Evolutionary conservation across 2,329 filamentous ascomycete species (phyloP).

Genomic region (Apiospora pterosperma): DNA sequence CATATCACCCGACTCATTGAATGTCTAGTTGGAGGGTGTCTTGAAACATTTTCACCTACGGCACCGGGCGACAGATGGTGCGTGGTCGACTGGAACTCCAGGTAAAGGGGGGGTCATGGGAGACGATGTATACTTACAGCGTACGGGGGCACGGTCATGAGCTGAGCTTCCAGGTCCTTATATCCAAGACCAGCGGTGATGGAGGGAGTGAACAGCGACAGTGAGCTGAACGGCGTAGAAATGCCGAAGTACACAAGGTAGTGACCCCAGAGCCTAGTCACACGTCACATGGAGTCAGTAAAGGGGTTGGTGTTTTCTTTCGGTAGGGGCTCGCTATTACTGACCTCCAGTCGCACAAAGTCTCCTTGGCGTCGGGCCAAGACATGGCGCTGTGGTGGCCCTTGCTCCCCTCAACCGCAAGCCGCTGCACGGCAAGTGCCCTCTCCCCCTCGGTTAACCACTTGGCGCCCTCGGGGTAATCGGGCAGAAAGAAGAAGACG

Average conservation of each 20-base stretch:
- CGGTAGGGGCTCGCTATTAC: background rate
- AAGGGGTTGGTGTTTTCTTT: background rate
- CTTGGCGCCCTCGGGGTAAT: conserved; percentile 60
- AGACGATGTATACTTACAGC: conserved; percentile 22
- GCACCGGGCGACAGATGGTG: too few relatives aligned
- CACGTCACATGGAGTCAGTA: background rate
- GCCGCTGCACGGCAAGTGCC: conserved; percentile 42
- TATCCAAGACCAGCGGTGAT: conserved; percentile 41
- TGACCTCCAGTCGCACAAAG: conserved; percentile 53
- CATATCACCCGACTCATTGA: background rate
- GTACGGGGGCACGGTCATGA: conserved; percentile 65
- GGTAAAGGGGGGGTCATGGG: too few relatives aligned
- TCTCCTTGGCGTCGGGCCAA: conserved; percentile 65
- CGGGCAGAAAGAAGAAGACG: conserved; percentile 58
- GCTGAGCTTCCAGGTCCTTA: conserved; percentile 46
- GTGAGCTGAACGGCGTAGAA: conserved; percentile 24
- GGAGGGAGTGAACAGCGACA: conserved; percentile 49
- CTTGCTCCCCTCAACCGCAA: conserved; percentile 43
- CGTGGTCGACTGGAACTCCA: too few relatives aligned
- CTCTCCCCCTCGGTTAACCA: conserved; percentile 59
- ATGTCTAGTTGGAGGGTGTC: too few relatives aligned
- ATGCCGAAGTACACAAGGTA: conserved; percentile 47
- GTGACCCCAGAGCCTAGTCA: conserved; percentile 56
- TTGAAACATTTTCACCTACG: too few relatives aligned
- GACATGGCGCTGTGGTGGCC: conserved; percentile 60